Conservation (phyloP, 768 basidiomycete genomes). For the Neoboletus subvelutipes region DNA sequence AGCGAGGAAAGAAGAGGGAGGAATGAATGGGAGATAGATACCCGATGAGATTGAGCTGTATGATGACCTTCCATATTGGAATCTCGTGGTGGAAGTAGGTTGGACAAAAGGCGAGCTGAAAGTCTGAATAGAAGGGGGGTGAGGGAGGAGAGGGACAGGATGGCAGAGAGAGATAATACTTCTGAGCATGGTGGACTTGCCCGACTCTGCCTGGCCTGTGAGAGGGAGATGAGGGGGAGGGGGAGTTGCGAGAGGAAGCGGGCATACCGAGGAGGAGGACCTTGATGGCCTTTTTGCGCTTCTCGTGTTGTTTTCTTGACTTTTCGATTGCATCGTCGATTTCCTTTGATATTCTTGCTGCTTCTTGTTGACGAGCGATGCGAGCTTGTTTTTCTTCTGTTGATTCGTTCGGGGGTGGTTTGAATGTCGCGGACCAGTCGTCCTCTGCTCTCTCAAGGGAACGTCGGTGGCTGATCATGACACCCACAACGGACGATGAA, state of each 20-base stretch:
- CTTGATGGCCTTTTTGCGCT: constrained; percentile 30
- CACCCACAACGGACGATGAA: neutral
- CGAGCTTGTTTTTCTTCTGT: neutral
- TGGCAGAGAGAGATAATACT: constrained; percentile 6
- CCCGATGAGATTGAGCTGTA: constrained; percentile 72
- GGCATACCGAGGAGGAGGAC: constrained; percentile 27
- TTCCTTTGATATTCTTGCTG: constrained; percentile 20
- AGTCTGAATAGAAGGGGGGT: constrained; percentile 50
- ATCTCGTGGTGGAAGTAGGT: constrained; percentile 58
- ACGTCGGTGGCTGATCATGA: constrained; percentile 1
- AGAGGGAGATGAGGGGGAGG: neutral
- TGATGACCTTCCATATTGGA: constrained; percentile 58
- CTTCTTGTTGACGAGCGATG: constrained; percentile 25
- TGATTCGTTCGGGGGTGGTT: constrained; percentile 18
- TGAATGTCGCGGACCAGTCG: constrained; percentile 27
- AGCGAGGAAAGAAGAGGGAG: neutral
- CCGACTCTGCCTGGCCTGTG: constrained; percentile 33
- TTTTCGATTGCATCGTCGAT: constrained; percentile 33
- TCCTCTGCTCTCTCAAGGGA: neutral
- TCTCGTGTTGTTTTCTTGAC: constrained; percentile 20
- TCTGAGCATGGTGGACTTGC: constrained; percentile 33
- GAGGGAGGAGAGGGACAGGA: neutral
- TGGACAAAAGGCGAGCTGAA: constrained; percentile 65
- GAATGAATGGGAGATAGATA: constrained; percentile 25
- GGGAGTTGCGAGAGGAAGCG: fast-evolving